Conservation (phyloP, 495 filamentous ascomycete genomes). For the Astrothelium macrocarpum region DNA sequence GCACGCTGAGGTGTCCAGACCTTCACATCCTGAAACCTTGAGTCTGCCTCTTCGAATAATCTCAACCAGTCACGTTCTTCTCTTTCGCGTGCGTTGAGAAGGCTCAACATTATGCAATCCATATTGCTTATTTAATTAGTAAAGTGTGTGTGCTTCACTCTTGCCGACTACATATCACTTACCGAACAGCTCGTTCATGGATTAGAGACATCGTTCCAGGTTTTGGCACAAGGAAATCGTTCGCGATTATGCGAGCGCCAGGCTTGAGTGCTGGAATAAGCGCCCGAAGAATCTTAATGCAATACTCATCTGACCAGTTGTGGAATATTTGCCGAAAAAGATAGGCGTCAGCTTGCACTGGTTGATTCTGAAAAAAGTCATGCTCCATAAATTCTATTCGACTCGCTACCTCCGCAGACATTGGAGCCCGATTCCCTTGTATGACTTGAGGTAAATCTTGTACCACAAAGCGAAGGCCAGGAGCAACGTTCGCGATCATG, state of each 20-base stretch:
- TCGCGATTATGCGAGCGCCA: constrained; percentile 36
- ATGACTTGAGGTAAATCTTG: constrained; percentile 1
- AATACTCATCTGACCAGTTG: constrained; percentile 45
- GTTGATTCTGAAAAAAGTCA: constrained; percentile 36
- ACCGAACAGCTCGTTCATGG: neutral
- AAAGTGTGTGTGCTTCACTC: neutral
- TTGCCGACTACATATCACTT: neutral
- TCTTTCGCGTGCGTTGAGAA: constrained; percentile 9
- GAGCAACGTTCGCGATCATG: constrained; percentile 3
- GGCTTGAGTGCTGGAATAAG: constrained; percentile 48
- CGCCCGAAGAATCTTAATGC: constrained; percentile 42
- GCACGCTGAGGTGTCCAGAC: constrained; percentile 8
- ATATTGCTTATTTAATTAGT: neutral
- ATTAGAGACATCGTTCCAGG: neutral
- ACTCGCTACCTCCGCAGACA: neutral
- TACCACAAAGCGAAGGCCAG: constrained; percentile 6
- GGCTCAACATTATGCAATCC: neutral
- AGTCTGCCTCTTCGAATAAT: constrained; percentile 13
- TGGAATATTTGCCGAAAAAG: neutral
- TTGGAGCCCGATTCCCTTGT: neutral
- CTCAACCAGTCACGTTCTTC: constrained; percentile 11
- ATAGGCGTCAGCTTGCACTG: constrained; percentile 14
- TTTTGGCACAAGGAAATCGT: constrained; percentile 40
- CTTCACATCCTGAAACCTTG: constrained; percentile 10
- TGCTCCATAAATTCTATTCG: constrained; percentile 34